phyloP scores from a whole-genome alignment of 768 basidiomycete genomes.

The Clitopilus passeckerianus region DNA sequence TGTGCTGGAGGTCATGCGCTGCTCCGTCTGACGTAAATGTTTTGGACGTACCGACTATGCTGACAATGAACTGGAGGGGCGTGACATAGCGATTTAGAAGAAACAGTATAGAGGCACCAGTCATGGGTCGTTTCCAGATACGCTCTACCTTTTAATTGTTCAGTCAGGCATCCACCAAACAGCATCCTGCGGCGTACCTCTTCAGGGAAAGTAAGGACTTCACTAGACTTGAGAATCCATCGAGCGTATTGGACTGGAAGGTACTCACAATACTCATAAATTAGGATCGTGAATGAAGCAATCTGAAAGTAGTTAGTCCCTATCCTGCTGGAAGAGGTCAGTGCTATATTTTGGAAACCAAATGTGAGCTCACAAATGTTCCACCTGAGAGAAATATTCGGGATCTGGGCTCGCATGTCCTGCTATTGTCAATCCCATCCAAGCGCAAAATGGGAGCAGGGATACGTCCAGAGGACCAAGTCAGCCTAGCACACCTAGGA shows the following conservation, averaged over 20 bases:
- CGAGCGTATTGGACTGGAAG: background rate
- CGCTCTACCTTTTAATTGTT: background rate
- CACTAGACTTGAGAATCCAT: background rate
- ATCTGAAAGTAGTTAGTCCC: background rate
- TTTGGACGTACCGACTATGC: background rate
- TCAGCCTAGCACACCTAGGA: no score
- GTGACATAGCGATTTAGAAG: background rate
- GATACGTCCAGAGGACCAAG: no score
- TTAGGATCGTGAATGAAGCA: background rate
- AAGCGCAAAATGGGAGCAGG: no score
- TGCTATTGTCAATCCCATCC: no score
- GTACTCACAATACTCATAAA: background rate
- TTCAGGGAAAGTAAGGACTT: background rate
- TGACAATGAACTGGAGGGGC: background rate
- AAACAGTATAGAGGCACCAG: slow-evolving; percentile 1
- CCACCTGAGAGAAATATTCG: background rate
- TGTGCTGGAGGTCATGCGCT: background rate
- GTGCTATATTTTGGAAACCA: background rate
- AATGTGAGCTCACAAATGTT: background rate
- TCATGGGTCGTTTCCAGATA: background rate
- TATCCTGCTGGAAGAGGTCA: background rate
- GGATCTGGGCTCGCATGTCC: no score
- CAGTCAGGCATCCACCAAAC: background rate
- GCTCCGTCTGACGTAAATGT: background rate
- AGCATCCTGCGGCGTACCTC: background rate